Percentiles rank a stretch among this genome's conserved stretches.
Conservation (phyloP, 1,284 basidiomycete species). For the Cutaneotrichosporon sp. region DNA sequence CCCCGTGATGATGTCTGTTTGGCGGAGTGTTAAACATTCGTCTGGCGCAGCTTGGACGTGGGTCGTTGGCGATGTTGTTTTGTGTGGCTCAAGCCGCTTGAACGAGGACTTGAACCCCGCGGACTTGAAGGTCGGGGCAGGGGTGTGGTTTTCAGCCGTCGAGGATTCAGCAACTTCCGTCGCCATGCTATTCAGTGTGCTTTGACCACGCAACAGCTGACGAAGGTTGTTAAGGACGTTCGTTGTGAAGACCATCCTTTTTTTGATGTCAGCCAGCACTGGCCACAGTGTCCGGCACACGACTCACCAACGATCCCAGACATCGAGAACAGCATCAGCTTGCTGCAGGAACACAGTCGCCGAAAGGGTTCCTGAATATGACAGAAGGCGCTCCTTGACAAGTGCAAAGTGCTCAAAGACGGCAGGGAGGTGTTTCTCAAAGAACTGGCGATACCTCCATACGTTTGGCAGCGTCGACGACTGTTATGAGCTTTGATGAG, state of each 20-base stretch:
- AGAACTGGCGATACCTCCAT: conserved; percentile 89
- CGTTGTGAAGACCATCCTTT: conserved; percentile 80
- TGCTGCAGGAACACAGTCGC: conserved; percentile 90
- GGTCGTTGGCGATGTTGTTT: background rate
- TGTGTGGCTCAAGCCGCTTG: conserved; percentile 34
- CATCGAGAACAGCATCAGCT: conserved; percentile 73
- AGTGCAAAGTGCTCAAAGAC: conserved; percentile 91
- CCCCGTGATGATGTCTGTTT: background rate
- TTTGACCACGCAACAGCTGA: conserved; percentile 62
- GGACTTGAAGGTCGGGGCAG: conserved; percentile 60
- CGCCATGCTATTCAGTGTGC: conserved; percentile 4
- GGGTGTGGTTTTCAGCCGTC: too few relatives aligned
- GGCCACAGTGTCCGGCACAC: background rate
- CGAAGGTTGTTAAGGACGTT: conserved; percentile 71
- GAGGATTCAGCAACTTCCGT: too few relatives aligned
- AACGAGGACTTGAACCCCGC: conserved; percentile 55
- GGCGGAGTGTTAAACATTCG: too few relatives aligned
- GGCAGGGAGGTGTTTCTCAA: conserved; percentile 75
- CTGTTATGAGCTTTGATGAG: conserved; percentile 7
- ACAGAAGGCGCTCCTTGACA: conserved; percentile 75
- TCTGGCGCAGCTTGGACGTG: background rate
- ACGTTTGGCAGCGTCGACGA: conserved; percentile 50
- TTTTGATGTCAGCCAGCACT: conserved; percentile 5
- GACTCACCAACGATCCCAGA: conserved; percentile 82
- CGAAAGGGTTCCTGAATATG: conserved; percentile 73